Evolutionary conservation across 2,329 filamentous ascomycete species (phyloP).

Genomic region (Colletotrichum sp.): DNA sequence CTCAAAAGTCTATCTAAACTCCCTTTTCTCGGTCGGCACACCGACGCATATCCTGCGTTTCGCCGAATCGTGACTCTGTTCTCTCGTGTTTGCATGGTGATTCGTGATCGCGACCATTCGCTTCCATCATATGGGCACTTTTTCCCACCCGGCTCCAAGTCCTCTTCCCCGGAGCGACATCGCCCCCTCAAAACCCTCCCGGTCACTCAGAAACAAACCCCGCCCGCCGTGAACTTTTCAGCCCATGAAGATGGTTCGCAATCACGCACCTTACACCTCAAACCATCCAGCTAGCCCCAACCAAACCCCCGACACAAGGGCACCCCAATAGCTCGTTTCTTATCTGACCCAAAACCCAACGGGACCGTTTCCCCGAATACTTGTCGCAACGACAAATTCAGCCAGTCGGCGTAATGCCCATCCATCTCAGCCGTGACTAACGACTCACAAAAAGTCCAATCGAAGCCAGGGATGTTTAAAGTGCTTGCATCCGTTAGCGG

Average conservation of each 20-base stretch:
- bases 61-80: neutral
- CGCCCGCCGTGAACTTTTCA: neutral
- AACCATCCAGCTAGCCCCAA: neutral
- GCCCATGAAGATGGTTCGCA: neutral
- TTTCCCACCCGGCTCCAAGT: neutral
- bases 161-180: neutral
- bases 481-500: conserved; percentile 11
- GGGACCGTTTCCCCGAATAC: neutral
- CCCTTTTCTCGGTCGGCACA: neutral
- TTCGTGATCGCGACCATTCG: neutral
- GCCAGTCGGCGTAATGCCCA: neutral
- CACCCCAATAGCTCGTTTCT: neutral
- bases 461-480: neutral
- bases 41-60: neutral
- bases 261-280: neutral
- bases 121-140: neutral
- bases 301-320: neutral
- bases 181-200: neutral
- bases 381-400: neutral
- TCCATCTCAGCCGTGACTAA: neutral
- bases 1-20: conserved; percentile 8
- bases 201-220: neutral
- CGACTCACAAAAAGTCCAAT: neutral
- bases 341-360: neutral
- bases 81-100: neutral